A percentile compares a stretch with the other conserved stretches of the same genome.
phyloP scores from a whole-genome alignment of 1,284 basidiomycete species.

The Nidula niveotomentosa region DNA sequence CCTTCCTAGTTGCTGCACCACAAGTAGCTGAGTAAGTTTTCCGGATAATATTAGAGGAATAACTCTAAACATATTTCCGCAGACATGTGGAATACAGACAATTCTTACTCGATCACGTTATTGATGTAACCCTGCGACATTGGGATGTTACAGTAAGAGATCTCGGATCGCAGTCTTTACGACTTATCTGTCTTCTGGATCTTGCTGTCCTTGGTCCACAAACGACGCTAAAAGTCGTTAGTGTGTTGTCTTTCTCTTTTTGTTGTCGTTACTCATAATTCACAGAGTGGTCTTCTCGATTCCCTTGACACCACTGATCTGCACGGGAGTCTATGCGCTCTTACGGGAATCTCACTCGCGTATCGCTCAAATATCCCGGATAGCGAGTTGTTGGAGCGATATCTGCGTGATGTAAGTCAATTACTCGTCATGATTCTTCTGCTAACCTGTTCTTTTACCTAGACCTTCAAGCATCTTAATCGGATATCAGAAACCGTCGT shows the following conservation, averaged over 20 bases:
- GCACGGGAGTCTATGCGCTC: conserved; percentile 80
- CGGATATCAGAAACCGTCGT: conserved; percentile 56
- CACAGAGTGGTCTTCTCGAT: conserved; percentile 56
- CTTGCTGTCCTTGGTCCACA: conserved; percentile 50
- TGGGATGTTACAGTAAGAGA: conserved; percentile 88
- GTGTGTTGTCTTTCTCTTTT: conserved; percentile 4
- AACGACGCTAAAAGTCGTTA: conserved; percentile 51
- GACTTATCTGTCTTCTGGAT: conserved; percentile 66
- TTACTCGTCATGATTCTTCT: neutral
- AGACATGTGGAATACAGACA: conserved; percentile 74
- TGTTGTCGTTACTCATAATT: conserved; percentile 6
- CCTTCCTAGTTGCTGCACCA: conserved; percentile 83
- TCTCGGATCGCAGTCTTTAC: conserved; percentile 79
- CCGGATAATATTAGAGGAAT: conserved; percentile 4
- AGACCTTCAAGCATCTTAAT: conserved; percentile 62
- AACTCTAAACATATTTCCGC: conserved; percentile 4
- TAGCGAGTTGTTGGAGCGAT: conserved; percentile 17
- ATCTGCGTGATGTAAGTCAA: conserved; percentile 27
- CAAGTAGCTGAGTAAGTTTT: conserved; percentile 78
- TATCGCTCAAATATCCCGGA: conserved; percentile 31
- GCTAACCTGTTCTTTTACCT: neutral
- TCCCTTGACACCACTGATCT: conserved; percentile 73
- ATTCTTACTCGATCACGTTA: conserved; percentile 74
- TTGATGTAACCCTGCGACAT: conserved; percentile 79
- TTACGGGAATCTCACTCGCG: conserved; percentile 69